These are phyloP conservation scores for Euphorbia corollata DNA, from an alignment of 441 rosid species.

Conservation along the genomic window DNA sequence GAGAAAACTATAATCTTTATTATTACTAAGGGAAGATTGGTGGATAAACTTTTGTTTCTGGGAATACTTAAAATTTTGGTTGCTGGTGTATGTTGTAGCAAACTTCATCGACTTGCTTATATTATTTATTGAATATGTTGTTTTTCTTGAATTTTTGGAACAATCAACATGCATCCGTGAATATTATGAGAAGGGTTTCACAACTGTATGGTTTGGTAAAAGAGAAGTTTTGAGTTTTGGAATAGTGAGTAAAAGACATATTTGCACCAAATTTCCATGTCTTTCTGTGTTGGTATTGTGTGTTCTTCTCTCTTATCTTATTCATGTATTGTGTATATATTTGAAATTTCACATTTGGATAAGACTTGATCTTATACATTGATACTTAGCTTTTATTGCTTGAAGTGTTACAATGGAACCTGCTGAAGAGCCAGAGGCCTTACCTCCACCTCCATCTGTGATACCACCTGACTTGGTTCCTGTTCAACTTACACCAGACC, in stretches of 20 bases:
- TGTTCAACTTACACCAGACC: slow-evolving; percentile 4
- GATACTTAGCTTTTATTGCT: background rate
- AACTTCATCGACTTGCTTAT: too few relatives aligned
- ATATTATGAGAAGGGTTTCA: background rate
- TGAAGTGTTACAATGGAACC: slow-evolving; percentile 16
- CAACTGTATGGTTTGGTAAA: background rate
- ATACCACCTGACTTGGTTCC: slow-evolving; percentile 17
- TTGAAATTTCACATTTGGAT: background rate
- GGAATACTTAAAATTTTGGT: background rate
- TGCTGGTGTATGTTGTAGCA: too few relatives aligned
- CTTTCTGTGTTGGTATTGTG: too few relatives aligned
- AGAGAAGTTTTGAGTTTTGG: background rate
- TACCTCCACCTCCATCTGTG: slow-evolving; percentile 17
- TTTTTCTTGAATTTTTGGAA: too few relatives aligned
- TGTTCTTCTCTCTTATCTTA: too few relatives aligned
- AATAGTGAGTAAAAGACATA: too few relatives aligned
- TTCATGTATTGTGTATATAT: too few relatives aligned
- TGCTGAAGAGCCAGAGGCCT: slow-evolving; percentile 15
- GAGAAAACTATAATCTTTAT: too few relatives aligned
- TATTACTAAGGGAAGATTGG: background rate
- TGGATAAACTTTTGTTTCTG: background rate
- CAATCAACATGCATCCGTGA: background rate
- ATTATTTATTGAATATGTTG: too few relatives aligned
- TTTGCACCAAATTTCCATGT: background rate
- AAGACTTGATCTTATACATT: background rate